Evolutionary conservation across 2,329 filamentous ascomycete species (phyloP), one percentile per base, ranked within the genome.

Genomic region (Colletotrichum neosansevieriae): DNA sequence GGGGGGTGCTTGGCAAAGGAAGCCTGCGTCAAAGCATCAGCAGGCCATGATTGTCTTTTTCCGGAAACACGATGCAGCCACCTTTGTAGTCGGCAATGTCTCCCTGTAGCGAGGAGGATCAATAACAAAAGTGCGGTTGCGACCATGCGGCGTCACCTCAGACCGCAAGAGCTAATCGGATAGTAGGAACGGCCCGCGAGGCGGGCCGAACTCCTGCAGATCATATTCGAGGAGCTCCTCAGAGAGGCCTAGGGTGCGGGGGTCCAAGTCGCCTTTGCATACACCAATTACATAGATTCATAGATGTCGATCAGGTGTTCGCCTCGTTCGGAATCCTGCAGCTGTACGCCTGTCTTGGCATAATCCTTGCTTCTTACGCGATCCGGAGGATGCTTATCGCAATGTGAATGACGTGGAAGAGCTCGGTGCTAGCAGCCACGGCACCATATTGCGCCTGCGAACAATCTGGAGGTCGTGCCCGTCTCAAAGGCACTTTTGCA

Each of bases 51-150:
- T 21, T 2, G 2, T 3, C 3, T 24, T 5, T 11, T 12, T 36
- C 1, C n/a, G 11, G 4, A 51, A 10, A 9, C 0, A 1, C 4
- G 3, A 51, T 34, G 4, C 2, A 9, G 15, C 3, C 5, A 29
- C 0, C 4, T 3, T 10, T n/a, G 9, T 5, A 51, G 21, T 21
- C 29, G 32, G n/a, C 51, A 38, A 24, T 6, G 32, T 40, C 17
- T 54, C 11, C 4, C 6, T 12, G 51, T 15, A 36, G 13, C 11
- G n/a, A 38, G 6, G 21, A 36, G 57, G 44, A 49, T 38, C 3
- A 15, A 50, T 24, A 11, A 38, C 59, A 56, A 63, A 63, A 45
- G 59, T 63, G n/a, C 59, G 42, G n/a, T 4, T 47, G 59, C 24
- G 36, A 56, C 49, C n/a, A 45, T 44, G 59, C 51, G 19, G 13